Percentiles rank a stretch among this genome's conserved stretches.
Conservation (phyloP, 176 grass and related monocot species). For the Oropetium thomaeum region DNA sequence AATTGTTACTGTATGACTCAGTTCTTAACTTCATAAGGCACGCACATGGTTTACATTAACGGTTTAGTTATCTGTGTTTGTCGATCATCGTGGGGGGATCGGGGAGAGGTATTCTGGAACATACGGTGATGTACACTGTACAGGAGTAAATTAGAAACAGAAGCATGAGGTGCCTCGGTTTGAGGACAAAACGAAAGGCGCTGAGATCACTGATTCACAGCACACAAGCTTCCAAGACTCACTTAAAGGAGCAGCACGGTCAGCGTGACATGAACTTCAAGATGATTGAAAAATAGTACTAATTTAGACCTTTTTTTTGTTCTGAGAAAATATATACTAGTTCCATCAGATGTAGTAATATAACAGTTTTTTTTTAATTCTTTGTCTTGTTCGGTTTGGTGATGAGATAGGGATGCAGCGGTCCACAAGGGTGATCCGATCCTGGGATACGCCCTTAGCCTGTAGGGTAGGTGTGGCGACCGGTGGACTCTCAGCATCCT, state of each 20-base stretch:
- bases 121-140: neutral
- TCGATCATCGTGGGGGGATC: neutral
- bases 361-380: neutral
- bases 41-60: neutral
- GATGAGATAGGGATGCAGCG: constrained; percentile 6
- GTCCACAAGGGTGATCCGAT: neutral
- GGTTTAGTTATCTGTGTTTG: neutral
- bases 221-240: constrained; percentile 5
- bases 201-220: neutral
- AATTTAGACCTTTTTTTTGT: neutral
- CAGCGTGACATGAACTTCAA: neutral
- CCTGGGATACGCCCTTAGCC: neutral
- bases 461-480: neutral
- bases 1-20: neutral
- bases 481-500: neutral
- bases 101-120: neutral
- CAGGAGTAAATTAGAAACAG: neutral
- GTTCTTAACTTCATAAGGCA: neutral
- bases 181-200: constrained; percentile 6
- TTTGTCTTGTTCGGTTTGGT: neutral
- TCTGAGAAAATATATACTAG: neutral
- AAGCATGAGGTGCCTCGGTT: constrained; percentile 1
- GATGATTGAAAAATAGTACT: neutral
- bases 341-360: neutral
- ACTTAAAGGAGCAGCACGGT: neutral